Conservation (phyloP, 2,329 filamentous ascomycete species). For the Paecilomyces sp. region DNA sequence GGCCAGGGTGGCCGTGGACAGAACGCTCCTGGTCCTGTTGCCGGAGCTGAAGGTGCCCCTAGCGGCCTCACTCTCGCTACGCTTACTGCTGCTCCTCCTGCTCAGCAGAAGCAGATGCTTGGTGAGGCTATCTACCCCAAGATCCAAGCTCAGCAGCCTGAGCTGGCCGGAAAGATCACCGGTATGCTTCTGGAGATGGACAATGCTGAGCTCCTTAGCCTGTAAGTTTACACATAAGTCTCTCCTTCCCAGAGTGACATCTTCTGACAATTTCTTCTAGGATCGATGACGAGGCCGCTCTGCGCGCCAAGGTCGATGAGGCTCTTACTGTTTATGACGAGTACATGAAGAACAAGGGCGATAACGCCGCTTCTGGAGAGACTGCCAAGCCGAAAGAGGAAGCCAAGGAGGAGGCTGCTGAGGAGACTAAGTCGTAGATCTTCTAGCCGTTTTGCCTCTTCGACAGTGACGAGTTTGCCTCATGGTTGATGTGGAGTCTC, state of each 20-base stretch:
- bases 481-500: neutral
- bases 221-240: slow-evolving; percentile 59
- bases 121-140: slow-evolving; percentile 98
- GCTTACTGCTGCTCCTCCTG: slow-evolving; percentile 49
- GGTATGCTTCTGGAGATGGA: slow-evolving; percentile 99
- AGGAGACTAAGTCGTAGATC: slow-evolving; percentile 34
- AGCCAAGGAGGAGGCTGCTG: slow-evolving; percentile 34
- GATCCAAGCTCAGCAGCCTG: slow-evolving; percentile 89
- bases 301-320: slow-evolving; percentile 94
- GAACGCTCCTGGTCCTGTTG: slow-evolving; percentile 27
- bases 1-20: slow-evolving; percentile 37
- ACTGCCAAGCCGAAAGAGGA: slow-evolving; percentile 38
- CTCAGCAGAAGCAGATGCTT: slow-evolving; percentile 96
- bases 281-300: slow-evolving; percentile 79
- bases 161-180: slow-evolving; percentile 97
- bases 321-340: slow-evolving; percentile 96
- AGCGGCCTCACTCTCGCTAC: slow-evolving; percentile 44
- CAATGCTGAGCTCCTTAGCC: slow-evolving; percentile 82
- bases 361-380: slow-evolving; percentile 34
- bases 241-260: neutral
- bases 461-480: neutral
- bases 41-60: slow-evolving; percentile 29
- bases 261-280: slow-evolving; percentile 40
- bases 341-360: slow-evolving; percentile 81
- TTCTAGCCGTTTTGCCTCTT: slow-evolving; percentile 5